Percentiles rank a stretch among this genome's conserved stretches.
Evolutionary conservation across 495 filamentous ascomycete genomes (phyloP).

Genomic region (Hypoxylon cercidicola): DNA sequence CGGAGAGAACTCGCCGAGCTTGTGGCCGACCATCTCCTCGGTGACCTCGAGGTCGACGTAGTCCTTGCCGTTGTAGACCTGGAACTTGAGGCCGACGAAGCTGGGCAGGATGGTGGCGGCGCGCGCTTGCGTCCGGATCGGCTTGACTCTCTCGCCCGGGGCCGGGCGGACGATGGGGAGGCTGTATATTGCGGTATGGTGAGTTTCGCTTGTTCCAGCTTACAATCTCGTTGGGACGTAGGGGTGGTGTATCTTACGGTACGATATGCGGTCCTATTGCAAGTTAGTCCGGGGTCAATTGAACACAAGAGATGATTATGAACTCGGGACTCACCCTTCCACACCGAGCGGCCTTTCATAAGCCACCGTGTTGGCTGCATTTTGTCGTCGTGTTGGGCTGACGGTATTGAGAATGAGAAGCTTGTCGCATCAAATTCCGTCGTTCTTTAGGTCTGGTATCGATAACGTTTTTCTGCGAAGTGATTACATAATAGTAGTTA

Average conservation of each 20-base stretch:
- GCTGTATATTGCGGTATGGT: slow-evolving; percentile 47
- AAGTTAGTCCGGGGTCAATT: slow-evolving; percentile 14
- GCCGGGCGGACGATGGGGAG: slow-evolving; percentile 71
- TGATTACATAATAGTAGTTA: too few species aligned
- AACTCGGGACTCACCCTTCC: slow-evolving; percentile 60
- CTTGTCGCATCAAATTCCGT: slow-evolving; percentile 31
- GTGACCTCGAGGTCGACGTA: slow-evolving; percentile 90
- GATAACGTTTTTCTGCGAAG: neutral
- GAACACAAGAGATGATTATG: neutral
- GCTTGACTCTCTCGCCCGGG: slow-evolving; percentile 69
- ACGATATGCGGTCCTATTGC: slow-evolving; percentile 74
- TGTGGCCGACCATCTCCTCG: slow-evolving; percentile 98
- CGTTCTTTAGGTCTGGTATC: neutral
- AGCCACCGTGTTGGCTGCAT: slow-evolving; percentile 66
- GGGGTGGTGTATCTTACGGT: slow-evolving; percentile 62
- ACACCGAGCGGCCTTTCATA: slow-evolving; percentile 63
- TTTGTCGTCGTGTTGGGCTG: slow-evolving; percentile 32
- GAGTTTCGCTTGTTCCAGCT: slow-evolving; percentile 11
- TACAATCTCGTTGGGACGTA: neutral
- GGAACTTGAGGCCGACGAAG: slow-evolving; percentile 93
- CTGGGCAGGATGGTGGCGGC: slow-evolving; percentile 93
- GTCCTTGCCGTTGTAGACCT: slow-evolving; percentile 93
- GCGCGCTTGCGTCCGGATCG: slow-evolving; percentile 89
- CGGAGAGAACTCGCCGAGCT: slow-evolving; percentile 93
- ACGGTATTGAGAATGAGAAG: slow-evolving; percentile 14